Evolutionary conservation across 345 rosid species (phyloP), one percentile per base, ranked within the genome.

Genomic region (Psidium guajava): DNA sequence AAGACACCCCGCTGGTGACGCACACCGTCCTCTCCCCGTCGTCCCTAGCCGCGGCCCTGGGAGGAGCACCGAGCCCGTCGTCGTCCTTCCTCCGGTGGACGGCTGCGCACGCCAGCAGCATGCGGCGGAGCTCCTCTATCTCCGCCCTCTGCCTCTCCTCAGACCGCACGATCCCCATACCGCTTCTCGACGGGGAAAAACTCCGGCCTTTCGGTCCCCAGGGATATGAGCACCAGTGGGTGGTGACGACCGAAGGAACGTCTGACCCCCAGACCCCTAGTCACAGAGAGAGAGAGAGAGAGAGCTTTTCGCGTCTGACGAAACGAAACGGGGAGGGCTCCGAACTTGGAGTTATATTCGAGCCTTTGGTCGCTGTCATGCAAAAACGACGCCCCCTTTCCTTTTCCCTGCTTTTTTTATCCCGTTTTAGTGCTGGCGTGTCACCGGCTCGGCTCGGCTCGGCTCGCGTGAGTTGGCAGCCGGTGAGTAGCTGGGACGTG

Each of bases 1-100:
- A 94, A 13, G 98, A 95, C 69, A 92, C 92, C 8, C 98, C 98
- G n/a, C 96, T 93, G 8, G 98, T 95, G 56, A 95, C 95, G 83
- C 95, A 94, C n/a, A 94, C 98, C 40, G 89, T 85, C 91, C 84
- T 88, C 14, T 83, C 88, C 22, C 12, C 88, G 10, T 44, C 84
- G 8, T 3, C 59, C 82, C 56, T 16, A 4, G 8, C 87, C 55
- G 15, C 87, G 27, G 83, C 50, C 44, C 22, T 88, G 85, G 22
- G 83, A 40, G 50, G 64, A 5, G 58, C 84, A 52, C 64, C 83
- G 73, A 88, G 73, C 5, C 87, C 89, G 20, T 90, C 93, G 1
- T 88, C 88, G 82, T 90, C 90, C 83, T 91, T 91, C 73, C 91
- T 82, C 21, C 91, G 80, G 64, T 83, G 88, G 56, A 88, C 83